A percentile compares a stretch with the other conserved stretches of the same genome.
These are phyloP conservation scores for Trypanosomatidae sp. DNA, from an alignment of 208 protist genomes.

Conservation along the genomic window DNA sequence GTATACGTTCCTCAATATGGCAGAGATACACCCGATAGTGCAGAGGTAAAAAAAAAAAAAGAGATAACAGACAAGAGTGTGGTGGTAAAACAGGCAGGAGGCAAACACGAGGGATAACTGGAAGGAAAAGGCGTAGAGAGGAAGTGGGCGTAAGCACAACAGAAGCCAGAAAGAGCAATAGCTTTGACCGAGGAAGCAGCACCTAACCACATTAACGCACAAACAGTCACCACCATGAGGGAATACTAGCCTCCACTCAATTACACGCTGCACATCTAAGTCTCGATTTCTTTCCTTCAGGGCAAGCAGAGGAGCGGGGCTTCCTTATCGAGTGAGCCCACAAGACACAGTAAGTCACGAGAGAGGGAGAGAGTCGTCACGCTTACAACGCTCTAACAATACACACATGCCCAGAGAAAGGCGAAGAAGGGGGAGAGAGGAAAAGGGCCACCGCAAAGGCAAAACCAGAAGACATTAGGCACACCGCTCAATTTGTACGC, in stretches of 20 bases:
- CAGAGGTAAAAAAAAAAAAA: background rate
- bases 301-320: no score
- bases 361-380: background rate
- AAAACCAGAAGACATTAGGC: no score
- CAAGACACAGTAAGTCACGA: background rate
- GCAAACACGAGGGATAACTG: background rate
- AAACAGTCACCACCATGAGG: no score
- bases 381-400: background rate
- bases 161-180: background rate
- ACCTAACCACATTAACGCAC: no score
- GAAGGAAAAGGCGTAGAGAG: constrained; percentile 7
- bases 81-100: constrained; percentile 5
- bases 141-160: constrained; percentile 1
- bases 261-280: no score
- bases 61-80: background rate
- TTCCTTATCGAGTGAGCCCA: no score
- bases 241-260: no score
- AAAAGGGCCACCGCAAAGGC: background rate
- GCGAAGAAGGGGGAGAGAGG: background rate
- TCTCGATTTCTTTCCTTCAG: no score
- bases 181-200: no score
- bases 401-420: background rate
- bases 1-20: no score
- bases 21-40: no score
- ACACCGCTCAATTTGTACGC: background rate